Evolutionary conservation across 2,329 filamentous ascomycete genomes (phyloP), one percentile per base, ranked within the genome.

Genomic region (Aspergillus sp.): DNA sequence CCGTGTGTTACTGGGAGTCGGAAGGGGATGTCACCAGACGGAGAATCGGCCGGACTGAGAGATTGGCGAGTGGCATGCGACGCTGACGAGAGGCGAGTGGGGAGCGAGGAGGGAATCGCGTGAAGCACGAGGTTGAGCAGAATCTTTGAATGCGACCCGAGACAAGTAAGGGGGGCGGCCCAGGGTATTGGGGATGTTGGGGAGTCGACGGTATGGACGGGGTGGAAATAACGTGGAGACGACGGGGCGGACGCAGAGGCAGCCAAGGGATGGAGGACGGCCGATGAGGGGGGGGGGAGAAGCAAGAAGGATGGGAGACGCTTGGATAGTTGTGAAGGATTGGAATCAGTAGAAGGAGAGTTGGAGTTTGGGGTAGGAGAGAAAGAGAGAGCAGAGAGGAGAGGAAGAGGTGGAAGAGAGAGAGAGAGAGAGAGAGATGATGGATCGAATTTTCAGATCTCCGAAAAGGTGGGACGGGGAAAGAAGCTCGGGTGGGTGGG

Each of bases 1-100:
- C 21, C 36, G 46, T 41, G 49, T 46, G 31, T 48, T 40, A 45
- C 50, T 48, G 20, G 45, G 7, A 29, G 25, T 29, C 25, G 25
- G 25, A 29, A 29, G 25, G 25, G 25, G 25, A 29, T 29, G 25
- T 29, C 25, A 29, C 25, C 25, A 29, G 25, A 29, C 25, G 25
- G 25, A 29, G 6, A 29, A 29, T 29, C 25, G 25, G 25, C 25
- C 25, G 25, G 25, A 10, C 25, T 29, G 25, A 29, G 25, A 10
- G 25, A 29, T 29, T 29, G 25, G 25, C 25, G 25, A 29, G 25
- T 29, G 25, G 25, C 25, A 29, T 29, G 25, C 25, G 25, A 29
- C 25, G 25, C 50, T 42, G 38, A 43, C 43, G 50, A 45, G 44
- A 31, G 36, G n/a, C 11, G 25, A 14, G 45, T 11, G 16, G 45